Percentiles rank a stretch among this genome's conserved stretches.
phyloP scores from a whole-genome alignment of 2,329 filamentous ascomycete genomes.

The Pezicula carpinea region DNA sequence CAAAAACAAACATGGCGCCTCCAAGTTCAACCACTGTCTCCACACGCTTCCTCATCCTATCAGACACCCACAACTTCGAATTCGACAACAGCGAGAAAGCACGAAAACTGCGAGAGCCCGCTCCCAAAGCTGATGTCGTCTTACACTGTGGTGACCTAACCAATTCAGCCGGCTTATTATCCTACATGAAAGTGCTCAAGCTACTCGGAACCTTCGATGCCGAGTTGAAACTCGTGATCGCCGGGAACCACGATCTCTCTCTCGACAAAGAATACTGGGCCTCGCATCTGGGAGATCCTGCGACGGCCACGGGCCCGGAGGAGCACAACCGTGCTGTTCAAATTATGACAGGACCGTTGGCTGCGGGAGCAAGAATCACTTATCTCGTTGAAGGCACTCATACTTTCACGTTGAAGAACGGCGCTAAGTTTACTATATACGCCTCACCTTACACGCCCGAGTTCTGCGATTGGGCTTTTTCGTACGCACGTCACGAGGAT shows the following conservation, averaged over 20 bases:
- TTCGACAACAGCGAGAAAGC: slow-evolving; percentile 12
- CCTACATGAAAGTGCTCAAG: too few species aligned
- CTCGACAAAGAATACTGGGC: slow-evolving; percentile 37
- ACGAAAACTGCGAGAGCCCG: slow-evolving; percentile 9
- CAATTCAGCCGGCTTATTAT: slow-evolving; percentile 24
- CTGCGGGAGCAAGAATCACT: slow-evolving; percentile 21
- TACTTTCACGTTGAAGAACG: slow-evolving; percentile 24
- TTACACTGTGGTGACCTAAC: slow-evolving; percentile 37
- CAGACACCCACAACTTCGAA: slow-evolving; percentile 24
- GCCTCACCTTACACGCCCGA: slow-evolving; percentile 29
- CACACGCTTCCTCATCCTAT: slow-evolving; percentile 24
- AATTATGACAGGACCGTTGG: slow-evolving; percentile 19
- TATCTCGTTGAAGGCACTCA: slow-evolving; percentile 30
- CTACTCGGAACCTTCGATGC: slow-evolving; percentile 40
- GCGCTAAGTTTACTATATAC: slow-evolving; percentile 28
- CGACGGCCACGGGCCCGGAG: slow-evolving; percentile 1
- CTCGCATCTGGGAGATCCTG: slow-evolving; percentile 6
- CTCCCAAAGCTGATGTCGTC: slow-evolving; percentile 29
- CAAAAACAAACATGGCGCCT: too few species aligned
- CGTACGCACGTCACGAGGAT: slow-evolving; percentile 24
- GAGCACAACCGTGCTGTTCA: slow-evolving; percentile 13
- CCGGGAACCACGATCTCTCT: slow-evolving; percentile 58
- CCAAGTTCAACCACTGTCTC: slow-evolving; percentile 7
- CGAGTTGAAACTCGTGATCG: slow-evolving; percentile 55
- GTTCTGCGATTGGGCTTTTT: slow-evolving; percentile 27